These are phyloP conservation scores for Echeveria elegans DNA, from an alignment of 164 flowering plant species.

Conservation along the genomic window DNA sequence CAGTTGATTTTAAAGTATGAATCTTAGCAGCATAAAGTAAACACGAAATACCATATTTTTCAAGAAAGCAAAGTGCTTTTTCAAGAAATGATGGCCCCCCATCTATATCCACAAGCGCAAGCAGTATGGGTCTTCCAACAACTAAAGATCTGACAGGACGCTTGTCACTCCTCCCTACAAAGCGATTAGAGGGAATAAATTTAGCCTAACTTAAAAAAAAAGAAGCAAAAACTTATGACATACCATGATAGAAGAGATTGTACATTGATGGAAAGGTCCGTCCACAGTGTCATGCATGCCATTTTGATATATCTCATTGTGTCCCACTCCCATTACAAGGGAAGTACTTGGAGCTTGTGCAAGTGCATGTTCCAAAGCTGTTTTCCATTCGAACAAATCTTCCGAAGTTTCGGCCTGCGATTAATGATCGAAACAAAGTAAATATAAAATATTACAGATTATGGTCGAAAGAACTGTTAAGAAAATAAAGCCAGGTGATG, in stretches of 20 bases:
- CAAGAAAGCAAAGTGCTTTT: slow-evolving; percentile 93
- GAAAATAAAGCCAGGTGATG: neutral
- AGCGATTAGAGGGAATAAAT: neutral
- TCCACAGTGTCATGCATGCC: slow-evolving; percentile 69
- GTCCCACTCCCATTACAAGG: slow-evolving; percentile 96
- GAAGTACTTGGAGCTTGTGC: slow-evolving; percentile 98
- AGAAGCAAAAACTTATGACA: neutral
- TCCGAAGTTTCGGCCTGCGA: slow-evolving; percentile 92
- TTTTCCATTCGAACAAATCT: slow-evolving; percentile 95
- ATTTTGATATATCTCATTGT: slow-evolving; percentile 88
- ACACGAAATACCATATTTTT: slow-evolving; percentile 61
- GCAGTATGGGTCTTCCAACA: slow-evolving; percentile 96
- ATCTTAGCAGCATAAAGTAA: neutral
- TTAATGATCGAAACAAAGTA: slow-evolving; percentile 1
- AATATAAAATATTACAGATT: neutral
- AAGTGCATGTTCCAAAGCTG: slow-evolving; percentile 90
- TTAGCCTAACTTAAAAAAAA: neutral
- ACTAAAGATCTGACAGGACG: slow-evolving; percentile 88
- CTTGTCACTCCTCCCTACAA: slow-evolving; percentile 82
- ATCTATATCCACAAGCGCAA: slow-evolving; percentile 99
- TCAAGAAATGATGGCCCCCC: slow-evolving; percentile 97
- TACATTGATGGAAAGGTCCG: slow-evolving; percentile 81
- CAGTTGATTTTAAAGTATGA: no score
- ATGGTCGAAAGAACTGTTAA: slow-evolving; percentile 3
- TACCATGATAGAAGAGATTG: neutral